These are phyloP conservation scores for Astragalus glycyphyllos DNA, from an alignment of 306 rosid genomes.

Conservation along the genomic window DNA sequence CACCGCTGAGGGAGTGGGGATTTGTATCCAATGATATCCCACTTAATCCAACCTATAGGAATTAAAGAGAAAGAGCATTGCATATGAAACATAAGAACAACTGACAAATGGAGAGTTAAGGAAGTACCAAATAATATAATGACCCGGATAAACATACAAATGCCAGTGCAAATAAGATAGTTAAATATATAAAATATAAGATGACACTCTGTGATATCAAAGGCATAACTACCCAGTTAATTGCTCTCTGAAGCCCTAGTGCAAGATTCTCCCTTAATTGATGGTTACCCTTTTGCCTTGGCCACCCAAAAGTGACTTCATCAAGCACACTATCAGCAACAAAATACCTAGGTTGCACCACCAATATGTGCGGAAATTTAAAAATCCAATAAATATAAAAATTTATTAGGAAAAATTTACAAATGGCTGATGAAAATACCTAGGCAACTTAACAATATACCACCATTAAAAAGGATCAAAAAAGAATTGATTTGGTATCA, in stretches of 20 bases:
- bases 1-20: slow-evolving; percentile 95
- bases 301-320: slow-evolving; percentile 98
- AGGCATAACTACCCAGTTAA: slow-evolving; percentile 75
- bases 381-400: slow-evolving; percentile 20
- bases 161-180: slow-evolving; percentile 27
- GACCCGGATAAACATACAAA: slow-evolving; percentile 23
- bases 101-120: slow-evolving; percentile 8
- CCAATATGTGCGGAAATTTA: slow-evolving; percentile 26
- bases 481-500: slow-evolving; percentile 18
- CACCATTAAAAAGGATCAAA: not conserved
- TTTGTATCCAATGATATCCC: slow-evolving; percentile 88
- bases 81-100: slow-evolving; percentile 10
- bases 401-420: slow-evolving; percentile 13
- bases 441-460: slow-evolving; percentile 14
- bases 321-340: slow-evolving; percentile 87
- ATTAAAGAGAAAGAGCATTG: slow-evolving; percentile 35
- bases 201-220: slow-evolving; percentile 25
- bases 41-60: slow-evolving; percentile 76
- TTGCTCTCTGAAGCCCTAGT: slow-evolving; percentile 85
- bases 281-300: slow-evolving; percentile 71
- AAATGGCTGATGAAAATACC: slow-evolving; percentile 28
- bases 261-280: slow-evolving; percentile 78
- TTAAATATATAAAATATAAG: slow-evolving; percentile 19
- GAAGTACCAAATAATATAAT: slow-evolving; percentile 10
- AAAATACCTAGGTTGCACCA: slow-evolving; percentile 71